Evolutionary conservation across 352 stramenopile species (phyloP).

Genomic region (Globisporangium paroecandrum): DNA sequence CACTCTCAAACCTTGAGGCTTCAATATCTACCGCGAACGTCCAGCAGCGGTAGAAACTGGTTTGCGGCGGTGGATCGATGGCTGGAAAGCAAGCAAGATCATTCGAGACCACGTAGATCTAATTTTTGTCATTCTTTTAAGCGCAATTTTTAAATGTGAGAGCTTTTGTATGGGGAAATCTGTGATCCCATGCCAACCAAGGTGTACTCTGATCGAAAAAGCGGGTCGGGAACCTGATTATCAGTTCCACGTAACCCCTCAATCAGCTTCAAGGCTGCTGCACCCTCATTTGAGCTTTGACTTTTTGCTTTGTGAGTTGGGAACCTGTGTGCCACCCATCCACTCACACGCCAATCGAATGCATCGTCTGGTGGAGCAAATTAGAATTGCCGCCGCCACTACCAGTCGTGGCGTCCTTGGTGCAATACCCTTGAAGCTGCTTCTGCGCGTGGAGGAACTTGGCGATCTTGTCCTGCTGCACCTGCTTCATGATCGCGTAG

Average conservation of each 20-base stretch:
- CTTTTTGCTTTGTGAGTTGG: neutral
- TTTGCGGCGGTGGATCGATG: neutral
- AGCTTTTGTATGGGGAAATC: neutral
- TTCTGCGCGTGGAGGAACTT: conserved; percentile 40
- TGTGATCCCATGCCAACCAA: neutral
- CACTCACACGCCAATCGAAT: conserved; percentile 26
- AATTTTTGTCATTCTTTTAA: neutral
- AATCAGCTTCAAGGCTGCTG: neutral
- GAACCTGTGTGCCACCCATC: neutral
- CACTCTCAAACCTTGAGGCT: too few species aligned
- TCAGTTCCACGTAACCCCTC: neutral
- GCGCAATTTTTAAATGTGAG: neutral
- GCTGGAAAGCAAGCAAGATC: neutral
- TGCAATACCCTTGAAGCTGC: neutral
- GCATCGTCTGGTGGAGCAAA: neutral
- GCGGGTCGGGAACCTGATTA: neutral
- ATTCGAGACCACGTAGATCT: neutral
- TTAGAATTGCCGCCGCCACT: neutral
- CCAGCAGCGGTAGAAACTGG: neutral
- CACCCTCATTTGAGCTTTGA: neutral
- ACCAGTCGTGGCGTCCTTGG: neutral
- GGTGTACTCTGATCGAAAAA: neutral
- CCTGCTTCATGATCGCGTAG: conserved; percentile 56
- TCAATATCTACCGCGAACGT: too few species aligned
- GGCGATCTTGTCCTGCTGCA: conserved; percentile 66